These are phyloP conservation scores for Ustilago bromivora DNA, from an alignment of 1,284 basidiomycete species.

Conservation along the genomic window DNA sequence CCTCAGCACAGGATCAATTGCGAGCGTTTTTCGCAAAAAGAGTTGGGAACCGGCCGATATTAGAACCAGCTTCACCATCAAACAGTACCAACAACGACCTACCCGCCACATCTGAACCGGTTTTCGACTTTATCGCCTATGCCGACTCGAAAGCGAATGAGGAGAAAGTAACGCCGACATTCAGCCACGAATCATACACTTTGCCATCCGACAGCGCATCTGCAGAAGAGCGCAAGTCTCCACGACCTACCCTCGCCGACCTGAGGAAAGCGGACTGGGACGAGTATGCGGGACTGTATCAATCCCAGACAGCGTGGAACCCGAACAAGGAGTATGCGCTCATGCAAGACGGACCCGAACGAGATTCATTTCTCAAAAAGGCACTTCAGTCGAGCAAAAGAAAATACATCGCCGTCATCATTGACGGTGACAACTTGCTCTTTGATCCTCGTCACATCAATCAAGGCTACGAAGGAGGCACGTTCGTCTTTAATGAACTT, in stretches of 20 bases:
- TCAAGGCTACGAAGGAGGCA: constrained; percentile 35
- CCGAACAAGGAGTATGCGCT: constrained; percentile 34
- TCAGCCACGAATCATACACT: neutral
- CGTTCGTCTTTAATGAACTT: constrained; percentile 27
- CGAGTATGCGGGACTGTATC: constrained; percentile 19
- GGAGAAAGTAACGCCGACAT: neutral
- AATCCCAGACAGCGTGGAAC: constrained; percentile 36
- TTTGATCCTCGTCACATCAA: constrained; percentile 34
- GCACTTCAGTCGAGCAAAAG: constrained; percentile 10
- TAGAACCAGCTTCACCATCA: neutral
- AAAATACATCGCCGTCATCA: constrained; percentile 33
- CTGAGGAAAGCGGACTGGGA: constrained; percentile 20
- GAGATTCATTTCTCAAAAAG: neutral
- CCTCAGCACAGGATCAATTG: constrained; percentile 18
- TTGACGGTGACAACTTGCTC: constrained; percentile 45
- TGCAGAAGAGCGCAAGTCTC: neutral
- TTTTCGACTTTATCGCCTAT: neutral
- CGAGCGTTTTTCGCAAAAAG: constrained; percentile 14
- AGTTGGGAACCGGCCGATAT: neutral
- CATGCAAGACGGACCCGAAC: constrained; percentile 27
- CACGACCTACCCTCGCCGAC: constrained; percentile 30
- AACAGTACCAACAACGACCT: neutral
- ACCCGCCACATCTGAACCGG: neutral
- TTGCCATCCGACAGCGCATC: neutral
- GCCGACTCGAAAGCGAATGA: constrained; percentile 4